Base-by-base conservation (phyloP, 768 basidiomycete species). In the Suillus subluteus region DNA sequence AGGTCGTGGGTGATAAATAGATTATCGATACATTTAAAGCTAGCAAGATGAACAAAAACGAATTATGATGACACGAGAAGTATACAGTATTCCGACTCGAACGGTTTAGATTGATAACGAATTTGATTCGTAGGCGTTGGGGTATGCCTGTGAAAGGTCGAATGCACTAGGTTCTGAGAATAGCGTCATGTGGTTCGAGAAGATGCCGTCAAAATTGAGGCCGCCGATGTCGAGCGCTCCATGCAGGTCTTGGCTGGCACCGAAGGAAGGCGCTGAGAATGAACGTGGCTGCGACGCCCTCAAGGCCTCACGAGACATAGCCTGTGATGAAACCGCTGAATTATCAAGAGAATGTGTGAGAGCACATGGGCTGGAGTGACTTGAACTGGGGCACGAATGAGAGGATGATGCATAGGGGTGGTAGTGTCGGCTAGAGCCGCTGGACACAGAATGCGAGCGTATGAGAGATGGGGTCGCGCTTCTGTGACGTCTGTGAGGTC, bases 391-490 rank as follows among this genome's bases (percentile, higher is more conserved):
- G 13, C 79, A 75, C 0, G 78, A 79, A 21, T 75, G 73, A 21
- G 77, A 76, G 11, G 64, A 41, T 1, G 70, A 66, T 11, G 82
- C 84, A 62, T 89, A 89, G 26, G 90, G 83, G 73, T 90, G 86
- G 69, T 88, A 86, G 58, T 85, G 83, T 62, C 87, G 80, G 66
- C 73, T 78, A 13, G 79, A 79, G 48, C 79, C 79, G 35, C 76
- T 75, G 40, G 87, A 85, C 66, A 83, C 74, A 41, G 81, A 80
- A 69, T 86, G 86, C 62, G 79, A 83, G 62, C 88, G 82, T 56
- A 82, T 76, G 37, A 88, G 68, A 0, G 88, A 88, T 11, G 92
- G 91, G 9, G 92, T 94, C 84, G 90, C 91, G 75, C 90, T 91
- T 64, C 91, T 83, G 73, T 92, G 87, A 56, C 92, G 82, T 62